These are phyloP conservation scores for Clavispora fructus DNA, from an alignment of 805 yeast species.

Conservation along the genomic window DNA sequence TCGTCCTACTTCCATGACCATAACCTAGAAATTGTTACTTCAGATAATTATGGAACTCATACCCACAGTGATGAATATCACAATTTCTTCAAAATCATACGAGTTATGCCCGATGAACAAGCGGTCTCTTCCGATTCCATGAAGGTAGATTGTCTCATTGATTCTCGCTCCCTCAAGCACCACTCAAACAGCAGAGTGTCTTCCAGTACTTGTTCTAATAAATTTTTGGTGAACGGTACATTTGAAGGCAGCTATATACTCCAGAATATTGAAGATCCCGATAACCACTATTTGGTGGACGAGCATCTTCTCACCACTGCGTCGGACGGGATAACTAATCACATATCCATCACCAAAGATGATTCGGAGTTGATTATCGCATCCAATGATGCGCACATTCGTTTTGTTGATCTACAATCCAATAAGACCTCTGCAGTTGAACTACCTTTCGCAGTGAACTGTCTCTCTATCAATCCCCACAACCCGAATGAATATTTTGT, in stretches of 20 bases:
- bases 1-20: slow-evolving; percentile 29
- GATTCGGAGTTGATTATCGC: slow-evolving; percentile 37
- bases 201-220: slow-evolving; percentile 40
- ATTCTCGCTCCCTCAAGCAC: slow-evolving; percentile 23
- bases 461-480: slow-evolving; percentile 38
- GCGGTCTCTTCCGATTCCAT: slow-evolving; percentile 13
- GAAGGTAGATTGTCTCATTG: slow-evolving; percentile 36
- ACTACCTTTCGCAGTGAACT: slow-evolving; percentile 48
- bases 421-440: slow-evolving; percentile 7
- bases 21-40: slow-evolving; percentile 21
- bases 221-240: slow-evolving; percentile 47
- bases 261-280: slow-evolving; percentile 27
- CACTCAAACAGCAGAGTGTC: slow-evolving; percentile 41
- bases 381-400: slow-evolving; percentile 44
- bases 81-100: slow-evolving; percentile 31
- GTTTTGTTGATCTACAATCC: slow-evolving; percentile 34
- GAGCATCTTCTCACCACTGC: slow-evolving; percentile 38
- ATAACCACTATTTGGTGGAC: slow-evolving; percentile 16
- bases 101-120: slow-evolving; percentile 27
- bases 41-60: slow-evolving; percentile 7
- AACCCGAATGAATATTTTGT: slow-evolving; percentile 37
- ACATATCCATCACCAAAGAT: slow-evolving; percentile 31
- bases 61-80: slow-evolving; percentile 21
- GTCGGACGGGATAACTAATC: slow-evolving; percentile 50
- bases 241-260: slow-evolving; percentile 47